Conservation (phyloP, 768 basidiomycete species). For the Tylopilus sp. region DNA sequence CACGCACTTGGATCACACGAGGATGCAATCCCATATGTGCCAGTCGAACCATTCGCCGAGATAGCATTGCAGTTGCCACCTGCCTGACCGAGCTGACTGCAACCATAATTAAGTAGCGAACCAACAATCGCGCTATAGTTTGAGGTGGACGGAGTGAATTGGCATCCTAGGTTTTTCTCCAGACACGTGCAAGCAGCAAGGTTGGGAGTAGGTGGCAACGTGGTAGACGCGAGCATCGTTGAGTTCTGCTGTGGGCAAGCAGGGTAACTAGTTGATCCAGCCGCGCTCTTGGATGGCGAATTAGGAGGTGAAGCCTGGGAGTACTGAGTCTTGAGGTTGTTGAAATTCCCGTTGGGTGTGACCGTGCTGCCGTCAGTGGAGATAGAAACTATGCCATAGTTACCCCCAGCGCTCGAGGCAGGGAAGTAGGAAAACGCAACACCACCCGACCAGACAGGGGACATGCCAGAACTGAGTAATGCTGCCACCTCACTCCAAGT, state of each 20-base stretch:
- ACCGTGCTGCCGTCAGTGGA: slow-evolving; percentile 63
- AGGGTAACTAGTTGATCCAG: slow-evolving; percentile 46
- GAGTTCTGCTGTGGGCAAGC: slow-evolving; percentile 64
- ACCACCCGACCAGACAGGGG: slow-evolving; percentile 83
- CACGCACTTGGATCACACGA: slow-evolving; percentile 75
- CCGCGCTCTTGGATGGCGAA: slow-evolving; percentile 55
- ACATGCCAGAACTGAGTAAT: slow-evolving; percentile 71
- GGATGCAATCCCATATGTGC: slow-evolving; percentile 73
- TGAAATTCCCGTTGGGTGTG: slow-evolving; percentile 65
- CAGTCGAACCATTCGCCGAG: slow-evolving; percentile 65
- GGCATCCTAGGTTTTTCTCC: slow-evolving; percentile 63
- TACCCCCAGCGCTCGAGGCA: slow-evolving; percentile 62
- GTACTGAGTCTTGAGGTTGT: slow-evolving; percentile 62
- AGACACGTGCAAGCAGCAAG: slow-evolving; percentile 75
- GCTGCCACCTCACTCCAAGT: slow-evolving; percentile 74
- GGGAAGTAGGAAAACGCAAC: slow-evolving; percentile 91
- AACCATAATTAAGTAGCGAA: slow-evolving; percentile 61
- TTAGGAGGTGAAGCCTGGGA: slow-evolving; percentile 53
- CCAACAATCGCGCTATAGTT: slow-evolving; percentile 64
- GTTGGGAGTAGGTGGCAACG: slow-evolving; percentile 82
- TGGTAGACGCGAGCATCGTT: slow-evolving; percentile 62
- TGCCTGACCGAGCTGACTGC: slow-evolving; percentile 56
- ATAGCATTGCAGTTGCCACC: slow-evolving; percentile 68
- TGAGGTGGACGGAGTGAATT: slow-evolving; percentile 59
- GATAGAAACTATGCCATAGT: slow-evolving; percentile 85